Evolutionary conservation across 345 rosid species (phyloP).

Genomic region (Lumnitzera littorea): DNA sequence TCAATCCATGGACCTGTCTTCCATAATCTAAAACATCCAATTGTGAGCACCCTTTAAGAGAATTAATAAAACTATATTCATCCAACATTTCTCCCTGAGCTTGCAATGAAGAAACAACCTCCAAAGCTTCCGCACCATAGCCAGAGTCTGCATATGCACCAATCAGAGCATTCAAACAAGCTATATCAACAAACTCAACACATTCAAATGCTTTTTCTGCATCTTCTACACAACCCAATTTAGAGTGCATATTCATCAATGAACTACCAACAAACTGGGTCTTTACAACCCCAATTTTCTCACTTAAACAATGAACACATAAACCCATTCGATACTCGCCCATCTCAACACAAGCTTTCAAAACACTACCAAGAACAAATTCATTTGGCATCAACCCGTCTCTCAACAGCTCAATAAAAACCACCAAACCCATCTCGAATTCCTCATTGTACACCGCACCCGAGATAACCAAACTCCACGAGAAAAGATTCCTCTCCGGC

Average conservation of each 20-base stretch:
- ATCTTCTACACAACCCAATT: constrained; percentile 26
- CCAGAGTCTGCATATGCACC: constrained; percentile 35
- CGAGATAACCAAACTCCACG: constrained; percentile 32
- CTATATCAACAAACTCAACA: constrained; percentile 17
- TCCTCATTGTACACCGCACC: constrained; percentile 13
- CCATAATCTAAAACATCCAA: constrained; percentile 20
- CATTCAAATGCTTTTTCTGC: constrained; percentile 22
- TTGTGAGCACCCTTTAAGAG: constrained; percentile 27
- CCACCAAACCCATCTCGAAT: constrained; percentile 11
- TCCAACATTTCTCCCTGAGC: constrained; percentile 19
- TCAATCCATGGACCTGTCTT: constrained; percentile 30
- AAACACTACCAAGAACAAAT: constrained; percentile 27
- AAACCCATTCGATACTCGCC: constrained; percentile 19
- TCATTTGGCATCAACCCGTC: constrained; percentile 26
- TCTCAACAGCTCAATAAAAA: constrained; percentile 20
- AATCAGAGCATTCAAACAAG: constrained; percentile 36
- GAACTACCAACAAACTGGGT: constrained; percentile 28
- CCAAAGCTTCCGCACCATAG: constrained; percentile 20
- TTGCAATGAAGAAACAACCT: constrained; percentile 15
- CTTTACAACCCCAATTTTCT: constrained; percentile 20
- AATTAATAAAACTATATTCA: constrained; percentile 20
- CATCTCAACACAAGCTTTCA: constrained; percentile 19
- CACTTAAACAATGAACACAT: constrained; percentile 20
- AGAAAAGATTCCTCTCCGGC: constrained; percentile 25
- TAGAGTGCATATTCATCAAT: constrained; percentile 23